Conservation (phyloP, 2,329 filamentous ascomycete genomes). For the Beauveria rudraprayagi region DNA sequence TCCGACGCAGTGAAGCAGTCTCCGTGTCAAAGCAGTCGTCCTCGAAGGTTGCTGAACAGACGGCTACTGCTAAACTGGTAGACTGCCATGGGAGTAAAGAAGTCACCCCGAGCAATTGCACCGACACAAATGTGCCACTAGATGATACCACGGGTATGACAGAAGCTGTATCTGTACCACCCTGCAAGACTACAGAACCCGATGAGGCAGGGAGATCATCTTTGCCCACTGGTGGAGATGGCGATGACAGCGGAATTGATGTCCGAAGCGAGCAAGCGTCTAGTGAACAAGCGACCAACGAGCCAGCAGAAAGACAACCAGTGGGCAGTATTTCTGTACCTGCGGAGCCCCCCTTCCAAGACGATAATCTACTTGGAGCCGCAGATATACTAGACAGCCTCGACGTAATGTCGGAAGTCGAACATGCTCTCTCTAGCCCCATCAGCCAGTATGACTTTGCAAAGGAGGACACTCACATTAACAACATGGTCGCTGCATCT, state of each 20-base stretch:
- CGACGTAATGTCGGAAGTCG: constrained; percentile 1
- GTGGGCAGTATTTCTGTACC: background rate
- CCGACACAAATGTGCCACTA: background rate
- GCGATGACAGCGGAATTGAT: constrained; percentile 5
- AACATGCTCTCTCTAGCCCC: background rate
- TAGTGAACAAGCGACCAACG: background rate
- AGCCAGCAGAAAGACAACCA: background rate
- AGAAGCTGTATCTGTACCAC: background rate
- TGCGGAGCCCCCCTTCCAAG: background rate
- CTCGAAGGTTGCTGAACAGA: background rate
- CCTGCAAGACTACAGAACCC: background rate
- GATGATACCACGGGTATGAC: background rate
- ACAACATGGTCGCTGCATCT: background rate
- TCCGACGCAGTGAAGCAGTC: constrained; percentile 1
- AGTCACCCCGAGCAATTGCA: background rate
- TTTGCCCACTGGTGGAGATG: background rate
- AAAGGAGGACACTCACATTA: background rate
- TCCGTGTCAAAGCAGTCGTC: background rate
- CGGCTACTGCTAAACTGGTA: too few species aligned
- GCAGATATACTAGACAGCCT: constrained; percentile 2
- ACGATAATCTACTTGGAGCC: background rate
- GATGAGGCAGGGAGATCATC: background rate
- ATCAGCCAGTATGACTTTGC: background rate
- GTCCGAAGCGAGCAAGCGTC: constrained; percentile 2
- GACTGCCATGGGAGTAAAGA: background rate